Evolutionary conservation across 2,329 filamentous ascomycete species (phyloP), one percentile per base, ranked within the genome.

Genomic region (Sporothrix dimorphospora): DNA sequence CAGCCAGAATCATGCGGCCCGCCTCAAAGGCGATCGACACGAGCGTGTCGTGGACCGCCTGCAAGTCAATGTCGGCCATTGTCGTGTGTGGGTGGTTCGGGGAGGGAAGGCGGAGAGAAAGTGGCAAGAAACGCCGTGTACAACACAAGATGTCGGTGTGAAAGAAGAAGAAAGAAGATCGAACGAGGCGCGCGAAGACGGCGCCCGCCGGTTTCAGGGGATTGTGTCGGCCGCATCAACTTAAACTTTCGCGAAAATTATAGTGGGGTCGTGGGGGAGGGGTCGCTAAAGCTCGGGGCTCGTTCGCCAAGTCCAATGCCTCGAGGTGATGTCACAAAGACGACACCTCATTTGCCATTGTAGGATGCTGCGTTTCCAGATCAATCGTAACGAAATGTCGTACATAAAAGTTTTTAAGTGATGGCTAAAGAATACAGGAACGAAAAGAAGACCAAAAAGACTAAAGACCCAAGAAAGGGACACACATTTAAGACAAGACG

Each of bases 1-100:
- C 89, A 1, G 83, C 82, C 69, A 89, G 80, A 75, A 91, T 91
- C 87, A 89, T 90, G 72, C 82, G 80, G 75, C 90, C 90, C n/a
- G 90, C 90, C 80, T 88, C 86, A 74, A 87, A 85, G 78, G 89
- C 90, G 72, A 91, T 81, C 68, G 81, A 79, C 76, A 91, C 80
- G 74, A 92, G 82, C 68, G 85, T 85, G 80, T 91, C 87, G 76
- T 88, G 89, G 74, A 92, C 84, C 69, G 87, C 85, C 77, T 89
- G 84, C 69, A 91, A 82, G 77, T 91, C 84, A 75, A 90, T 81
- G 70, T 85, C 82, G 16, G 85, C 81, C 88, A 90, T 90, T 30
- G 68, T 45, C 40, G 45, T 38, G 27, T 49, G 7, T n/a, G 16
- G 6, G 42, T 2, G 3, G 14, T 4, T 3, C 1, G 5, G 11